Evolutionary conservation across 768 basidiomycete genomes (phyloP).

Genomic region (Lentinus tigrinus): DNA sequence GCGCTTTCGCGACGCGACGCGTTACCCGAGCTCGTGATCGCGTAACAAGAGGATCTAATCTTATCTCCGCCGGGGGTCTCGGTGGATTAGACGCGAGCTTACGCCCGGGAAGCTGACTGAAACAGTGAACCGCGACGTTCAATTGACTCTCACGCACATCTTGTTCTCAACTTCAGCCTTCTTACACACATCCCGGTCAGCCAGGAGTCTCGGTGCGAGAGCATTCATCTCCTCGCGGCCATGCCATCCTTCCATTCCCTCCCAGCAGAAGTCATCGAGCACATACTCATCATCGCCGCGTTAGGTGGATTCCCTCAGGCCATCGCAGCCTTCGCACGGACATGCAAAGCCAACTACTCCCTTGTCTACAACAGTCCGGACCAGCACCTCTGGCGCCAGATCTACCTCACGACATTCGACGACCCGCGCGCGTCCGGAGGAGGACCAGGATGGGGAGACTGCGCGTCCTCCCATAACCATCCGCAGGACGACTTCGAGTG

Average conservation of each 20-base stretch:
- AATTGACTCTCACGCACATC: not conserved
- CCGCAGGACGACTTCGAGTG: conserved; percentile 17
- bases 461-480: not conserved
- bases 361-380: conserved; percentile 33
- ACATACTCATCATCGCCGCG: conserved; percentile 29
- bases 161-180: no score
- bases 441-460: conserved; percentile 8
- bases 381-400: conserved; percentile 37
- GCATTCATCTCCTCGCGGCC: not conserved
- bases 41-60: not conserved
- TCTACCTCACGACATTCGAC: conserved; percentile 39
- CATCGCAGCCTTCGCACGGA: conserved; percentile 33
- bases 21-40: not conserved
- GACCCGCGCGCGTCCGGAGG: conserved; percentile 26
- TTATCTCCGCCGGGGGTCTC: not conserved
- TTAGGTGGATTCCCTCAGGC: conserved; percentile 26
- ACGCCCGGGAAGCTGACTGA: not conserved
- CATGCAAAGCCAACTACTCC: conserved; percentile 28
- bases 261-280: conserved; percentile 37
- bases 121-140: not conserved
- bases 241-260: conserved; percentile 16
- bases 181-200: no score
- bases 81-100: not conserved
- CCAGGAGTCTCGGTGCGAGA: no score
- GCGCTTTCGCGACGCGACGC: no score